Conservation (phyloP, 2,329 filamentous ascomycete species). For the Didymella pomorum region DNA sequence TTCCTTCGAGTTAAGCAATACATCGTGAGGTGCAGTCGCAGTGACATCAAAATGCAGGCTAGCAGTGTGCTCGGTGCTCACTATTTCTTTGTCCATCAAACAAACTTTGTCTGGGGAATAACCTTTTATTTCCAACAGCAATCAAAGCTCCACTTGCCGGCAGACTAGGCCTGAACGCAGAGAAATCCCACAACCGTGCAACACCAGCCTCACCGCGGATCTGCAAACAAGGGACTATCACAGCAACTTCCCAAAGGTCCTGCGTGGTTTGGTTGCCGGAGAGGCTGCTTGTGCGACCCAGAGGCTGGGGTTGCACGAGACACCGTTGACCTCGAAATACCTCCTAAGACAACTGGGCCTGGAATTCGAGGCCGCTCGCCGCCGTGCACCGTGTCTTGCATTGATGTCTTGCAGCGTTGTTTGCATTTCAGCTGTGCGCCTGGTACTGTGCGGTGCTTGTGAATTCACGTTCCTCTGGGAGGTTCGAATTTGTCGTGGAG, state of each 20-base stretch:
- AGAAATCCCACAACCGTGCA: background rate
- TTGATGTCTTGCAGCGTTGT: background rate
- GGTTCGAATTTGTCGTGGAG: background rate
- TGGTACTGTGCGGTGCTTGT: background rate
- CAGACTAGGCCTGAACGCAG: background rate
- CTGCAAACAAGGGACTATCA: background rate
- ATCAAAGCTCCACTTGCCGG: background rate
- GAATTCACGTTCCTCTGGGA: too few relatives aligned
- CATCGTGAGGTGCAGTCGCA: background rate
- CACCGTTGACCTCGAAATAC: constrained; percentile 4
- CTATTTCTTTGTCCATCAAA: background rate
- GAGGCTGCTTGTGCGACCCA: constrained; percentile 11
- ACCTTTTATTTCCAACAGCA: background rate
- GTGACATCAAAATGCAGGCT: background rate
- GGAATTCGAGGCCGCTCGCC: constrained; percentile 2
- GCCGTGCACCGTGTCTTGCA: background rate
- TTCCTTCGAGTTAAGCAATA: background rate
- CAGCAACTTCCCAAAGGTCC: background rate
- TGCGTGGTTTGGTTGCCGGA: constrained; percentile 6
- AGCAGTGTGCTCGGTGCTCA: background rate
- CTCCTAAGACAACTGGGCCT: constrained; percentile 5
- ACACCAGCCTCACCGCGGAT: constrained; percentile 9
- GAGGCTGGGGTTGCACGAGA: constrained; percentile 18
- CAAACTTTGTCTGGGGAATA: constrained; percentile 4
- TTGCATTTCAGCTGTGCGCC: background rate